Conservation (phyloP, 805 yeast genomes). For the Sugiyamaella marilandica region DNA sequence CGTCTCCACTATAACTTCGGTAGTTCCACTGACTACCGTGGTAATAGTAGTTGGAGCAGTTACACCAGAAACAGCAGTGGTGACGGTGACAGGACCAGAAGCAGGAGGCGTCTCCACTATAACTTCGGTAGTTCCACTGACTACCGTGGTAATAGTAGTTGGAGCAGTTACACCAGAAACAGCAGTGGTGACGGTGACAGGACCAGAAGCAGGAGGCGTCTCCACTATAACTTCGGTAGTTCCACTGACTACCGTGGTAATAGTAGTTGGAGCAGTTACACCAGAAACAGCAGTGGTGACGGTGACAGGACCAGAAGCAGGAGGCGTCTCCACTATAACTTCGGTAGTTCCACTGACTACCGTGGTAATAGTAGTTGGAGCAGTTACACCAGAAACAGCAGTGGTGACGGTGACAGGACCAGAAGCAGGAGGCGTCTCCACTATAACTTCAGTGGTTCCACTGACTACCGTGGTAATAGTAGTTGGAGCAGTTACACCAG, state of each 20-base stretch:
- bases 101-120: neutral
- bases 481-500: slow-evolving; percentile 4
- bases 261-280: slow-evolving; percentile 8
- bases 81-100: neutral
- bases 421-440: slow-evolving; percentile 6
- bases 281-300: slow-evolving; percentile 6
- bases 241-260: slow-evolving; percentile 6
- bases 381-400: slow-evolving; percentile 5
- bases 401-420: neutral
- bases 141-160: slow-evolving; percentile 1
- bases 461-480: neutral
- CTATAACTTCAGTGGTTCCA: neutral
- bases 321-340: neutral
- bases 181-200: neutral
- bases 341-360: neutral
- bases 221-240: neutral
- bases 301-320: slow-evolving; percentile 3
- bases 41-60: slow-evolving; percentile 5
- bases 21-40: slow-evolving; percentile 1
- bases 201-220: neutral
- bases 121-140: neutral
- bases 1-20: slow-evolving; percentile 2
- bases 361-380: neutral
- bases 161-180: slow-evolving; percentile 1
- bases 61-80: slow-evolving; percentile 1